Evolutionary conservation across 768 basidiomycete species (phyloP), one percentile per base, ranked within the genome.

Genomic region (Russula ochroleuca): DNA sequence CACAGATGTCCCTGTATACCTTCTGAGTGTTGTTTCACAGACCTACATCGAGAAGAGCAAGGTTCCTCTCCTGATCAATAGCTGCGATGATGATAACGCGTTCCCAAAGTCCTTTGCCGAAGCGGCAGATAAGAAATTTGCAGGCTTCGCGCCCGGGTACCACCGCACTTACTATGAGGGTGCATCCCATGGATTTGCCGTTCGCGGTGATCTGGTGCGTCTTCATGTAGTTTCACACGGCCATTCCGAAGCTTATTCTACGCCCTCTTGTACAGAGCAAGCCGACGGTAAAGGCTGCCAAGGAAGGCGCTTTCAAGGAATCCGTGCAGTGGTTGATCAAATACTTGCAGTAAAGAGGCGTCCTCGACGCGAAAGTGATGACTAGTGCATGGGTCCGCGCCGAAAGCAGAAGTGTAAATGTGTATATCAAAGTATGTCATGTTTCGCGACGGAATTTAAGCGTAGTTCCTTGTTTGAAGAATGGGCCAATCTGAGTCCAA

Each of bases 1-100:
- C 41, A 3, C 14, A 38, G 33, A 41, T 15, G 6, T 57, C 13
- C 31, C 21, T 47, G 17, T 35, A 25, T 35, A 5, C 23, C 15
- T 11, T 13, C 33, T 33, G 33, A 52, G 33, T 28, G 33, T 17
- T 14, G 7, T 35, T n/a, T 38, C 48, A 14, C 58, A 78, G 76
- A 69, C 69, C 68, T 78, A 78, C 63, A 64, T 68, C 45, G 62
- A 63, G 55, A 66, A 58, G 57, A 71, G 77, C 48, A 73, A 72
- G 28, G 75, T 75, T 2, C 79, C 80, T 23, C 73, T 79, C 31
- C 73, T 81, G 38, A 75, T 80, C 69, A 77, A 79, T 67, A 73
- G 75, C 17, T 77, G 78, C 67, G 74, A 76, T 54, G 37, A 69
- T 0, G 77, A 78, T 62, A n/a, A 52, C 0, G 35, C 48, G 63